A percentile compares a stretch with the other conserved stretches of the same genome.
These are phyloP conservation scores for Solanum ossicruentum DNA, from an alignment of 257 asterid genomes.

Conservation along the genomic window DNA sequence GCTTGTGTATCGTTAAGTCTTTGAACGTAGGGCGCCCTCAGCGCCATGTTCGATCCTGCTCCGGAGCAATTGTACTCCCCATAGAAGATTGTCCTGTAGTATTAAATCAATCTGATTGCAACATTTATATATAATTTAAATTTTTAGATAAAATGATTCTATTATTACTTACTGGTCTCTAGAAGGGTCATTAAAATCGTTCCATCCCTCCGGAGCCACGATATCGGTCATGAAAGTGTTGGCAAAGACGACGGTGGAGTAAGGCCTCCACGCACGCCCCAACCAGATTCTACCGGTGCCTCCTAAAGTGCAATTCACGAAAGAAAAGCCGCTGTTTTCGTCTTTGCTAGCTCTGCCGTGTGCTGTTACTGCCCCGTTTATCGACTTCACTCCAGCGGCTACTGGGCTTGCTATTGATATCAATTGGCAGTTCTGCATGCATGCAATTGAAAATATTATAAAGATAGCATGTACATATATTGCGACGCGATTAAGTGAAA, in stretches of 20 bases:
- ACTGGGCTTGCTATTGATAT: slow-evolving; percentile 67
- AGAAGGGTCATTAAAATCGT: slow-evolving; percentile 76
- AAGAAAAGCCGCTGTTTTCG: slow-evolving; percentile 71
- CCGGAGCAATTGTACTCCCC: slow-evolving; percentile 85
- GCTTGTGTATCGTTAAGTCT: slow-evolving; percentile 68
- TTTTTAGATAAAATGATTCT: not conserved
- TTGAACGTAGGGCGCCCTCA: slow-evolving; percentile 51
- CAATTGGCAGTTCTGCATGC: slow-evolving; percentile 40
- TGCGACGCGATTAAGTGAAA: not conserved
- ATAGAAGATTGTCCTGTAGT: slow-evolving; percentile 54
- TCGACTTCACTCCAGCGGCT: slow-evolving; percentile 23
- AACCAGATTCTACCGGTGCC: slow-evolving; percentile 90
- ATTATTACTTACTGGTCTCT: slow-evolving; percentile 36
- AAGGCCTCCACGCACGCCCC: slow-evolving; percentile 94
- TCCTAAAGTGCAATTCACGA: slow-evolving; percentile 62
- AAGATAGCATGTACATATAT: not conserved
- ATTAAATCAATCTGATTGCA: too few relatives aligned
- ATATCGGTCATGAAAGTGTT: slow-evolving; percentile 65
- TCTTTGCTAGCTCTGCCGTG: slow-evolving; percentile 74
- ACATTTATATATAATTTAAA: not conserved
- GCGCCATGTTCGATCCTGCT: slow-evolving; percentile 46
- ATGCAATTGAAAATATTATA: not conserved
- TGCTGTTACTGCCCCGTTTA: slow-evolving; percentile 80
- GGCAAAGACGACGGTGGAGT: slow-evolving; percentile 67
- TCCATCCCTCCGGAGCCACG: slow-evolving; percentile 89